phyloP scores from a whole-genome alignment of 495 filamentous ascomycete species.

The Bacidia gigantensis region DNA sequence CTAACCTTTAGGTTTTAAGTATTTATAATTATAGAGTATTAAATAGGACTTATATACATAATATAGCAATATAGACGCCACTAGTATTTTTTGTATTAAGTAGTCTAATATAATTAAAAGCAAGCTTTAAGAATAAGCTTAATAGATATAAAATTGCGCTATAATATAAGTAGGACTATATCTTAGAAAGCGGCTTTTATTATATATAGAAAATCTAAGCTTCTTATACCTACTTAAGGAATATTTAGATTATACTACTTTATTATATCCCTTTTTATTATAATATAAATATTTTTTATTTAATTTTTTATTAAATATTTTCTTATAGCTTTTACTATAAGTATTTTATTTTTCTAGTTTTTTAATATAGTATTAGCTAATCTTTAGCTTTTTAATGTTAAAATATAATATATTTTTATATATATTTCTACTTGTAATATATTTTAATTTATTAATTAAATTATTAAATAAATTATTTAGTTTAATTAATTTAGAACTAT shows the following conservation, averaged over 20 bases:
- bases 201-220: not conserved
- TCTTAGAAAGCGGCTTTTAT: not conserved
- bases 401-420: no score
- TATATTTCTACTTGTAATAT: no score
- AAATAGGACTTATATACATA: not conserved
- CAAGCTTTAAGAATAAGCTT: not conserved
- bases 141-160: no score
- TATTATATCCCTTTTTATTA: not conserved
- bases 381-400: no score
- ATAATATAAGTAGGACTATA: no score
- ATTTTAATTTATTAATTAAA: no score
- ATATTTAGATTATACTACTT: constrained; percentile 2
- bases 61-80: not conserved
- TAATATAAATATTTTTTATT: not conserved
- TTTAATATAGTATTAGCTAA: no score
- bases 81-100: not conserved
- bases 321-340: no score
- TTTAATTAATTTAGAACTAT: no score
- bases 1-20: not conserved
- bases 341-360: no score
- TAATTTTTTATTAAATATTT: no score
- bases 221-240: not conserved
- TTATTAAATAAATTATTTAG: no score
- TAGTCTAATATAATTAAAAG: not conserved
- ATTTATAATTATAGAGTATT: not conserved